Base-by-base conservation (phyloP, 805 yeast species). In the Blastobotrys parvus region DNA sequence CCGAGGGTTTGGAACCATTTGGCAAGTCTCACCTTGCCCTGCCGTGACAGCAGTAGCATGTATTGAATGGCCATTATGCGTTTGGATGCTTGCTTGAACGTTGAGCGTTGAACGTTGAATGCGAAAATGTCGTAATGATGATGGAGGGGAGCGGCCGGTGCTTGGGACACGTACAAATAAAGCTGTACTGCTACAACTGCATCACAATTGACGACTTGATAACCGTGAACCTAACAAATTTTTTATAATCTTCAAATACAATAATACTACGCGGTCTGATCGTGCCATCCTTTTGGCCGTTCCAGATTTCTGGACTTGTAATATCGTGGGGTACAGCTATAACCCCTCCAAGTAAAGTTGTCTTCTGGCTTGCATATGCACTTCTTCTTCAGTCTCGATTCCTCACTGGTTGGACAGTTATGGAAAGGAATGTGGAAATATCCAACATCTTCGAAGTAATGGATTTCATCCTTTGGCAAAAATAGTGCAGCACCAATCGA, bases 11-110 rank as follows among this genome's bases (percentile, higher is more conserved):
- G 74, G 61, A 87, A 92, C 99, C 99, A 92, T 67, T 89, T 89
- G 30, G 94, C 77, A 29, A 94, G 73, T 54, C 99, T 73, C 25
- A 88, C 88, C 63, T 90, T 92, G 22, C 98, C 99, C 61, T 92
- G 98, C 53, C 96, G 77, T 11, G 97, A 89, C 13, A 90, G 73
- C 41, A 92, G 67, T 39, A 94, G 71, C 42, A 90, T 56, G 61
- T 83, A 94, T 53, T 82, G 82, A 45, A 92, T 74, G 8, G 82
- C 80, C 94, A 84, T 84, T 40, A 31, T 23, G 22, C 35, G 7
- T 31, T 11, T 10, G 19, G n/a, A 20, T 32, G n/a, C 10, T 16
- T 32, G 20, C 35, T 16, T 4, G 35, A 4, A n/a, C 15, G 16
- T 10, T 4, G n/a, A n/a, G n/a, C n/a, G n/a, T n/a, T n/a, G n/a